These are phyloP conservation scores for Stagonosporopsis cucurbitacearum DNA, from an alignment of 2,329 filamentous ascomycete genomes.

Conservation along the genomic window DNA sequence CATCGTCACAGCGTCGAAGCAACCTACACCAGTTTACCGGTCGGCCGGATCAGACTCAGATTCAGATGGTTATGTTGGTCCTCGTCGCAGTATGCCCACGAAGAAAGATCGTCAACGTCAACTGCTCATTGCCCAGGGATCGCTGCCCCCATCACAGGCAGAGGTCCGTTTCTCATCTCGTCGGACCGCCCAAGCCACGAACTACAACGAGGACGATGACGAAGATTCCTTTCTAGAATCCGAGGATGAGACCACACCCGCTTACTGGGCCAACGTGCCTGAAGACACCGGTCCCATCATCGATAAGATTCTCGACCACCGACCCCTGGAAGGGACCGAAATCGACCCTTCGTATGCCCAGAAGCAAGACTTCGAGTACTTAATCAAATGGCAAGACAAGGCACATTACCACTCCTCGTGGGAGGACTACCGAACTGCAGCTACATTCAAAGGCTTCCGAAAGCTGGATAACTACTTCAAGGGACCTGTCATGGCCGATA, in stretches of 20 bases:
- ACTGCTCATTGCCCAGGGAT: slow-evolving; percentile 67
- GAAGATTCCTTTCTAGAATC: slow-evolving; percentile 63
- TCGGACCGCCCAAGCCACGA: slow-evolving; percentile 76
- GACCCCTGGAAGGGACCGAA: slow-evolving; percentile 69
- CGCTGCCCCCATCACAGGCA: slow-evolving; percentile 68
- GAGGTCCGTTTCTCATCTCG: slow-evolving; percentile 93
- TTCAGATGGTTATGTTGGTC: slow-evolving; percentile 75
- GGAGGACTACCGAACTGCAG: slow-evolving; percentile 79
- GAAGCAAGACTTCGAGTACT: slow-evolving; percentile 85
- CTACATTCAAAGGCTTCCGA: slow-evolving; percentile 80
- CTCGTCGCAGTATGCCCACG: slow-evolving; percentile 68
- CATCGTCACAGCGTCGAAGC: slow-evolving; percentile 60
- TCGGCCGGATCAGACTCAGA: slow-evolving; percentile 69
- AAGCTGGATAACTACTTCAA: slow-evolving; percentile 95
- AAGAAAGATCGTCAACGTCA: slow-evolving; percentile 80
- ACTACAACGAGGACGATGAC: slow-evolving; percentile 72
- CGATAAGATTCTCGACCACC: slow-evolving; percentile 88
- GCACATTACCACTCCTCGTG: slow-evolving; percentile 96
- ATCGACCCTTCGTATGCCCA: slow-evolving; percentile 41
- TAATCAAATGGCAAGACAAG: slow-evolving; percentile 96
- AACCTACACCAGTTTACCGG: slow-evolving; percentile 57
- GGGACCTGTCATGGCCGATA: slow-evolving; percentile 80
- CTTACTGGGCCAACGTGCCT: slow-evolving; percentile 71
- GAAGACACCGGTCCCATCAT: slow-evolving; percentile 86
- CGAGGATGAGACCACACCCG: slow-evolving; percentile 69